These are phyloP conservation scores for Russula compacta DNA, from an alignment of 768 basidiomycete species.

Conservation along the genomic window DNA sequence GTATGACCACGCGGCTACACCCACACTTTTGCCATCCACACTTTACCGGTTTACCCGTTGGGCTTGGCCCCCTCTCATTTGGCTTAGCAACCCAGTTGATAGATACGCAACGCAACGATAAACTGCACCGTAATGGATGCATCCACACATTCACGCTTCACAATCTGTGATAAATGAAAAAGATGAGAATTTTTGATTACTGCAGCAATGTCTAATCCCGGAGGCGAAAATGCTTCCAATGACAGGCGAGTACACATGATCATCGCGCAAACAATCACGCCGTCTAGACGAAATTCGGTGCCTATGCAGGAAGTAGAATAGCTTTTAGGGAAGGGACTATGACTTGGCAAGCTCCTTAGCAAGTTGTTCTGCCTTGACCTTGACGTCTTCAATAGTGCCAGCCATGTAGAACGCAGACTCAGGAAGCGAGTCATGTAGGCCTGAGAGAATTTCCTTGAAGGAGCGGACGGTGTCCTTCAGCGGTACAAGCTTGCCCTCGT, in stretches of 20 bases:
- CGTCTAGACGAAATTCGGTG: conserved; percentile 2
- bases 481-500: conserved; percentile 93
- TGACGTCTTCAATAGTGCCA: conserved; percentile 95
- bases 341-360: conserved; percentile 80
- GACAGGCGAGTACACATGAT: neutral
- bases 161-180: neutral
- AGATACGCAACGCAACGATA: too few relatives aligned
- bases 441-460: conserved; percentile 96
- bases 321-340: conserved; percentile 18
- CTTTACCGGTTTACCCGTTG: too few relatives aligned
- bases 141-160: neutral
- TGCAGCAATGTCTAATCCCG: neutral
- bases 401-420: conserved; percentile 99
- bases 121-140: too few relatives aligned
- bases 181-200: neutral
- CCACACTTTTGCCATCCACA: too few relatives aligned
- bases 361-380: conserved; percentile 94
- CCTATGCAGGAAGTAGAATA: conserved; percentile 3
- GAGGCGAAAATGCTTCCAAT: neutral
- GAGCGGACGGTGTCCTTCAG: conserved; percentile 95
- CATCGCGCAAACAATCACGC: neutral
- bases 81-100: too few relatives aligned
- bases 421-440: conserved; percentile 79
- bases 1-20: too few relatives aligned
- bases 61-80: too few relatives aligned